phyloP scores from a whole-genome alignment of 23 red algal species.

The Gracilaria gracilis region DNA sequence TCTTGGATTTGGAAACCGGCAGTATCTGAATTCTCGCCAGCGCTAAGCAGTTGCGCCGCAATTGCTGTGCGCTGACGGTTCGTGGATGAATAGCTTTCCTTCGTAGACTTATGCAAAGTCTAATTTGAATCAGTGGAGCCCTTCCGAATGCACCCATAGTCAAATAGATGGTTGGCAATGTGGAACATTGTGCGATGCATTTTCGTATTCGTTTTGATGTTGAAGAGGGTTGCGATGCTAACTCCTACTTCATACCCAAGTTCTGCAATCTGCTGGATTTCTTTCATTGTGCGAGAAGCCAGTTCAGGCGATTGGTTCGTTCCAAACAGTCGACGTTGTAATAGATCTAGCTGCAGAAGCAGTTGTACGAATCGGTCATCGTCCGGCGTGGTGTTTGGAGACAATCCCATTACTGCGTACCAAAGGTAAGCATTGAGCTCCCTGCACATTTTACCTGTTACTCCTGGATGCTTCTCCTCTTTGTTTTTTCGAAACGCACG shows the following conservation, averaged over 20 bases:
- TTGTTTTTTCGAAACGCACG: background rate
- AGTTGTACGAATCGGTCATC: background rate
- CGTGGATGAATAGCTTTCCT: background rate
- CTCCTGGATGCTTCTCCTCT: background rate
- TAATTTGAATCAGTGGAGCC: conserved; percentile 2
- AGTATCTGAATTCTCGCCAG: background rate
- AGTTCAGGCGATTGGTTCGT: background rate
- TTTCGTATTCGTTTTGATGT: conserved; percentile 1
- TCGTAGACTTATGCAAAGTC: conserved; percentile 24
- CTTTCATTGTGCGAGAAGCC: background rate
- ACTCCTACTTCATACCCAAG: background rate
- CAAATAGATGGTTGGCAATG: conserved; percentile 3
- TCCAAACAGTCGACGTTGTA: conserved; percentile 12
- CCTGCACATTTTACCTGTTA: background rate
- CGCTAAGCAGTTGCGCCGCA: background rate
- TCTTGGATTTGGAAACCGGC: too few species aligned
- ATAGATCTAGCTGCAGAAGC: background rate
- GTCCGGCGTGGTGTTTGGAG: background rate
- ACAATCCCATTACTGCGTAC: conserved; percentile 16
- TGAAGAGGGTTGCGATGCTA: background rate
- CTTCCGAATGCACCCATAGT: conserved; percentile 10
- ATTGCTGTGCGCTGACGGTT: background rate
- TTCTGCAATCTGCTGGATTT: too few species aligned
- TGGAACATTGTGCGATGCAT: background rate
- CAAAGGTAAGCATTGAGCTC: conserved; percentile 10